These are phyloP conservation scores for Solanum clarkiae DNA, from an alignment of 257 asterid species.

Conservation along the genomic window DNA sequence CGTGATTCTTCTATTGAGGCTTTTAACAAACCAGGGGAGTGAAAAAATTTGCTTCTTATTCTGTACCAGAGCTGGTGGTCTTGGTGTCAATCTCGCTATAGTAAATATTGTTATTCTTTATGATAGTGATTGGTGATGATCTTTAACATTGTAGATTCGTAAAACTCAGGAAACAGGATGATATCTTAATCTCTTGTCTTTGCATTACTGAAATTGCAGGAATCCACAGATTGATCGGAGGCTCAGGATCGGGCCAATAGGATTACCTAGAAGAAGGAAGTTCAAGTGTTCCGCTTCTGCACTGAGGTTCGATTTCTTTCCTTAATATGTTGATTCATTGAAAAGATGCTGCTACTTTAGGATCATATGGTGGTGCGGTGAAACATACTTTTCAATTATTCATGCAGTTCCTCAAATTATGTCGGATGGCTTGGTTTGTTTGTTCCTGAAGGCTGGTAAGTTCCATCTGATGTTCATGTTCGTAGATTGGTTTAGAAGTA, in stretches of 20 bases:
- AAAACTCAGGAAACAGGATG: not conserved
- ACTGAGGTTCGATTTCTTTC: constrained; percentile 64
- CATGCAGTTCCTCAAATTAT: constrained; percentile 24
- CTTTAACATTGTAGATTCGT: not conserved
- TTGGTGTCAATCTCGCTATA: not conserved
- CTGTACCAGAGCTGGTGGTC: constrained; percentile 4
- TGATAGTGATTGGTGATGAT: constrained; percentile 91
- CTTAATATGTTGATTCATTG: not conserved
- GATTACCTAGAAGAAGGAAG: constrained; percentile 98
- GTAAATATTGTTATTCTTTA: constrained; percentile 93
- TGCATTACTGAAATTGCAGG: constrained; percentile 34
- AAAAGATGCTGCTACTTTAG: not conserved
- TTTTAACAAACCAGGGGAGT: constrained; percentile 1
- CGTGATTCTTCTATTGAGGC: constrained; percentile 1
- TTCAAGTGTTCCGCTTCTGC: constrained; percentile 97
- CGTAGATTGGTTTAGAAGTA: not conserved
- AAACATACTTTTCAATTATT: constrained; percentile 1
- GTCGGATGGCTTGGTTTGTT: not conserved
- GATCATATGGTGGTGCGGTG: not conserved
- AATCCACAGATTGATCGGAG: constrained; percentile 98
- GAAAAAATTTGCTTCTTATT: constrained; percentile 1
- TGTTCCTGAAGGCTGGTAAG: not conserved
- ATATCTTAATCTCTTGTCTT: not conserved
- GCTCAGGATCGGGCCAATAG: constrained; percentile 99
- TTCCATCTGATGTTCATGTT: not conserved